These are phyloP conservation scores for Rhododendron vialii DNA, from an alignment of 148 eudicot genomes.

Conservation along the genomic window DNA sequence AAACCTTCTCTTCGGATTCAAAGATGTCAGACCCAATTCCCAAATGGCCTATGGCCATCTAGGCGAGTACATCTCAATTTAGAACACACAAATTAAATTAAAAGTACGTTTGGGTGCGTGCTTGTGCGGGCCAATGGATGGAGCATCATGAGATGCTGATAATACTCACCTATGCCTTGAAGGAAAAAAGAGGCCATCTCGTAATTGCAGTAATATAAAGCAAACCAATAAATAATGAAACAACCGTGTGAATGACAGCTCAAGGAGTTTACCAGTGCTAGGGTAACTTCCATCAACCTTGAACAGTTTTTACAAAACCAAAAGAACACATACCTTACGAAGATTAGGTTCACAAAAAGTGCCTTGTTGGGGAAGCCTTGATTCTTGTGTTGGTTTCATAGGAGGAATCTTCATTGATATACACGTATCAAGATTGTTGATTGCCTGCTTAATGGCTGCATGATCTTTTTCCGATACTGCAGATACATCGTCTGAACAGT, in stretches of 20 bases:
- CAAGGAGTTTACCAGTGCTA: background rate
- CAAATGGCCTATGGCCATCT: slow-evolving; percentile 1
- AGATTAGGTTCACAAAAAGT: slow-evolving; percentile 10
- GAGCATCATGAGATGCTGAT: background rate
- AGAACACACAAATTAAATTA: background rate
- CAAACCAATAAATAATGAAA: background rate
- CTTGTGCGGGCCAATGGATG: background rate
- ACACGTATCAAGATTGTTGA: slow-evolving; percentile 59
- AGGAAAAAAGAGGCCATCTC: background rate
- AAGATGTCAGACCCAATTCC: background rate
- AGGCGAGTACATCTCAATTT: background rate
- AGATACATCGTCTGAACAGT: slow-evolving; percentile 34
- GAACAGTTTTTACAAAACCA: background rate
- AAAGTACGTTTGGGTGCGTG: background rate
- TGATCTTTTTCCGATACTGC: slow-evolving; percentile 32
- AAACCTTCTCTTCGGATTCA: background rate
- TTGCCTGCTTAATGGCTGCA: slow-evolving; percentile 35
- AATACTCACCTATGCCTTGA: background rate
- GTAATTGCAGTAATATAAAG: background rate
- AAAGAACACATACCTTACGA: slow-evolving; percentile 15
- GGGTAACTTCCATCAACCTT: background rate
- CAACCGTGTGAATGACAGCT: background rate
- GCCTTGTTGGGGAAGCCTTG: slow-evolving; percentile 16
- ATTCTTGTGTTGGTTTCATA: slow-evolving; percentile 16
- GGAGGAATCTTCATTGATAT: slow-evolving; percentile 26